Base-by-base conservation (phyloP, 1,284 basidiomycete species). In the Taiwanofungus camphoratus region DNA sequence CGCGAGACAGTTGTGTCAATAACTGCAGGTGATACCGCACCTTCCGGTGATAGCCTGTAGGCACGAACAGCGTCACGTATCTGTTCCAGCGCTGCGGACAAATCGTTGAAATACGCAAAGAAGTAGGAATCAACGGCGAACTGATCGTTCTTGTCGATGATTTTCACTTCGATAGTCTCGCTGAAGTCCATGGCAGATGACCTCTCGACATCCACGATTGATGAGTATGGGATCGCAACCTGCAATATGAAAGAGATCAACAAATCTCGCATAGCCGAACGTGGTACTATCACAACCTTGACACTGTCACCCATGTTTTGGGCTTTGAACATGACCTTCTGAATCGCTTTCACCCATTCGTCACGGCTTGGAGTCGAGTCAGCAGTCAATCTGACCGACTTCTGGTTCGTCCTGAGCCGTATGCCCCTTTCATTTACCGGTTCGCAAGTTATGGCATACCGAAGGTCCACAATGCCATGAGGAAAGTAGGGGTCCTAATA, bases 271-370 rank as follows among this genome's bases (percentile, higher is more conserved):
- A 20, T 16, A 12, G 34, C 7, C 20, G 11, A 26, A 30, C 29
- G 29, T 16, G 39, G 24, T 20, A 26, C 13, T 58, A 31, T 49
- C 31, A 33, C 31, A 33, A 87, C 87, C 74, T 95, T 94, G 51
- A 98, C 90, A 54, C 81, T 90, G 54, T 97, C 92, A 0, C 94
- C 94, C 71, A 87, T 87, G 59, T 98, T 96, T 69, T 97, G 94
- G 4, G 87, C 86, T 58, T 92, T 92, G 68, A 97, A 92, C 46
- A 96, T 92, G 24, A 87, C 86, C 63, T 89, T 94, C 45, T 84
- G 79, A 45, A 99, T 82, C 3, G 88, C 82, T 60, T 93, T 92
- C 29, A 98, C 82, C 95, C 95, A 99, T 65, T 93, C 88, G 35
- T 92, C 84, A 32, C 89, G 76, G 59, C 82, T 88, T 0, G 84